Evolutionary conservation across 2,329 filamentous ascomycete genomes (phyloP).

Genomic region (Epichloe elymi): DNA sequence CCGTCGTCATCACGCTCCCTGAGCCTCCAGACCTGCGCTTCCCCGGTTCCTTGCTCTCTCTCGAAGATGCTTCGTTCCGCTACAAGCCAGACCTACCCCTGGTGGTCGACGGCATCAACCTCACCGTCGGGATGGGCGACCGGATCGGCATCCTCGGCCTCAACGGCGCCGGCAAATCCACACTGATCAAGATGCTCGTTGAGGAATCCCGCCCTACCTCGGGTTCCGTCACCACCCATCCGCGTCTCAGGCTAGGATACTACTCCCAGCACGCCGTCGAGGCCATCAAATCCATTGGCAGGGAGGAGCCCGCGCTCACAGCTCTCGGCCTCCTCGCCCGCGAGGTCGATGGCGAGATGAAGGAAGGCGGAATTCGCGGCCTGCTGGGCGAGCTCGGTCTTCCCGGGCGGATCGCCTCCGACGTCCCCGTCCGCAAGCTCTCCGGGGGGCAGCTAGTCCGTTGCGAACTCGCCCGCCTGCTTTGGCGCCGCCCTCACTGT

Average conservation of each 20-base stretch:
- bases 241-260: slow-evolving; percentile 57
- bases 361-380: slow-evolving; percentile 55
- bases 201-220: slow-evolving; percentile 42
- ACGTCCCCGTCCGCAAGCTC: slow-evolving; percentile 58
- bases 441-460: slow-evolving; percentile 68
- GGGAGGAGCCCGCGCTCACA: slow-evolving; percentile 38
- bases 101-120: slow-evolving; percentile 48
- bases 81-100: slow-evolving; percentile 33
- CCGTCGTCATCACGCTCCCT: slow-evolving; percentile 44
- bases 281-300: slow-evolving; percentile 43
- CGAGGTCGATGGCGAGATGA: slow-evolving; percentile 36
- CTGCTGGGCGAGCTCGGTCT: slow-evolving; percentile 58
- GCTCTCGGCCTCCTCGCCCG: slow-evolving; percentile 49
- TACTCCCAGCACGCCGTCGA: slow-evolving; percentile 75
- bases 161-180: slow-evolving; percentile 75
- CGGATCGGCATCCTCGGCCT: slow-evolving; percentile 64
- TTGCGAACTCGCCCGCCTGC: slow-evolving; percentile 51
- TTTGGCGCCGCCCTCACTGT: slow-evolving; percentile 57
- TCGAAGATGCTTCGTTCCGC: slow-evolving; percentile 55
- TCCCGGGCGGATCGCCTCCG: slow-evolving; percentile 55
- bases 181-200: slow-evolving; percentile 59
- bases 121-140: slow-evolving; percentile 61
- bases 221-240: slow-evolving; percentile 52
- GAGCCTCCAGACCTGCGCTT: slow-evolving; percentile 59
- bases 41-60: slow-evolving; percentile 56